These are phyloP conservation scores for Bipolaris zeicola DNA, from an alignment of 2,329 filamentous ascomycete species.

Conservation along the genomic window DNA sequence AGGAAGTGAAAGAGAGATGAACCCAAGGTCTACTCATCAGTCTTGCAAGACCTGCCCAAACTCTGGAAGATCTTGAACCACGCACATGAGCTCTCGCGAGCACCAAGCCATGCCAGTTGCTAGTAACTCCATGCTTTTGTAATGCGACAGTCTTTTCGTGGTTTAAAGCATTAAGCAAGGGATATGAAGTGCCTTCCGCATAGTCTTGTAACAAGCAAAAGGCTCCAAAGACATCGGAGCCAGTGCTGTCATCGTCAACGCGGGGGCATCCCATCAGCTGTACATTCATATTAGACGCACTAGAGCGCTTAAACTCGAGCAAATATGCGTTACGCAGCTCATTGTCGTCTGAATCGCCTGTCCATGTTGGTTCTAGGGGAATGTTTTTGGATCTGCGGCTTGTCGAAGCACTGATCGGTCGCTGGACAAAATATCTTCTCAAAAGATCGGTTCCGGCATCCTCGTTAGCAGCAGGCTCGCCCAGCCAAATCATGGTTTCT, in stretches of 20 bases:
- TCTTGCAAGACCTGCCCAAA: slow-evolving; percentile 21
- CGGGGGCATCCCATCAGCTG: neutral
- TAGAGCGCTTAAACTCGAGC: neutral
- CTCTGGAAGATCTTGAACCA: slow-evolving; percentile 15
- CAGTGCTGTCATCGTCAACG: neutral
- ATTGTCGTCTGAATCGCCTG: neutral
- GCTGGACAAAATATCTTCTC: neutral
- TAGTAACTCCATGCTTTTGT: neutral
- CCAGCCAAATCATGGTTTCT: slow-evolving; percentile 13
- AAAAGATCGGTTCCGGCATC: neutral
- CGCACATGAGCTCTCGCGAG: slow-evolving; percentile 3
- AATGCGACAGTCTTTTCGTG: slow-evolving; percentile 6
- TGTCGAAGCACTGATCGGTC: too few species aligned
- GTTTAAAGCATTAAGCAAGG: slow-evolving; percentile 10
- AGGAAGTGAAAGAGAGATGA: neutral
- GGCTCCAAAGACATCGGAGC: slow-evolving; percentile 24
- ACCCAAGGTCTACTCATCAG: slow-evolving; percentile 21
- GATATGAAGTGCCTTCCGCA: slow-evolving; percentile 11
- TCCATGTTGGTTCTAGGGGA: neutral
- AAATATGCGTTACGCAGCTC: neutral
- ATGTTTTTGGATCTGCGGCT: too few species aligned
- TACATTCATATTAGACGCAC: neutral
- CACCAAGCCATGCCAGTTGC: slow-evolving; percentile 9
- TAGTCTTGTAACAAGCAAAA: slow-evolving; percentile 26
- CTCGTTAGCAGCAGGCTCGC: neutral